Conservation (phyloP, 495 filamentous ascomycete species). For the Hypoxylon fuscum region DNA sequence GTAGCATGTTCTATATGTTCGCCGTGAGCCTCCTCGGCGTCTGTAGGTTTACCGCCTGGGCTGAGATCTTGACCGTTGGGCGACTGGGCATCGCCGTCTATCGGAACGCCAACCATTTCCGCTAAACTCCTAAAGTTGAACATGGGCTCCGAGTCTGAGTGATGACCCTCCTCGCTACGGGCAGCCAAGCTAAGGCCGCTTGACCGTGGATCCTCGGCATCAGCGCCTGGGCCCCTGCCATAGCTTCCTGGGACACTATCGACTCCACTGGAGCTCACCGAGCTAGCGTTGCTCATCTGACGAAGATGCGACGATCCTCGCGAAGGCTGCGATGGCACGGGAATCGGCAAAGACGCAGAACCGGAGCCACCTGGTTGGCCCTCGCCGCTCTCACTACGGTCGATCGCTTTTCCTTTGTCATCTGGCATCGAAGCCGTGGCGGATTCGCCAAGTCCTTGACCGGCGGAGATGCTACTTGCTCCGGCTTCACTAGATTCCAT, state of each 20-base stretch:
- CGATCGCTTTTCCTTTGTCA: conserved; percentile 85
- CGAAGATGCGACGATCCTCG: conserved; percentile 73
- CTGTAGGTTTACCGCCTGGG: conserved; percentile 20
- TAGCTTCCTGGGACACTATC: conserved; percentile 70
- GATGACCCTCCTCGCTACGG: conserved; percentile 56
- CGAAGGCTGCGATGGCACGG: conserved; percentile 50
- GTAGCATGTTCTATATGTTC: conserved; percentile 40
- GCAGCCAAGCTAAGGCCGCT: conserved; percentile 52
- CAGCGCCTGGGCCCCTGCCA: conserved; percentile 44
- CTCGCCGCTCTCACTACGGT: conserved; percentile 56
- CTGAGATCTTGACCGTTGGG: conserved; percentile 12
- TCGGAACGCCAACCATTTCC: conserved; percentile 74
- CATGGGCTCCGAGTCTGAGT: conserved; percentile 74
- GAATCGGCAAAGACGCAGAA: conserved; percentile 47
- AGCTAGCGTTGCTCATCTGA: conserved; percentile 84
- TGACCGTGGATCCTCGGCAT: conserved; percentile 58
- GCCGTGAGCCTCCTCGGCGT: conserved; percentile 33
- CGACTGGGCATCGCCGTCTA: conserved; percentile 46
- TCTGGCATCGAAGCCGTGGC: conserved; percentile 33
- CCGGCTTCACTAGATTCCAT: conserved; percentile 52
- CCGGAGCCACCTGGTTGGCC: conserved; percentile 25
- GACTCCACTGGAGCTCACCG: conserved; percentile 75
- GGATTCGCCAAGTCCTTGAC: conserved; percentile 17
- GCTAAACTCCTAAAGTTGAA: conserved; percentile 92
- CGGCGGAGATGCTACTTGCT: conserved; percentile 25